These are phyloP conservation scores for Geotrichum restrictum DNA, from an alignment of 1,139 yeast species.

Conservation along the genomic window DNA sequence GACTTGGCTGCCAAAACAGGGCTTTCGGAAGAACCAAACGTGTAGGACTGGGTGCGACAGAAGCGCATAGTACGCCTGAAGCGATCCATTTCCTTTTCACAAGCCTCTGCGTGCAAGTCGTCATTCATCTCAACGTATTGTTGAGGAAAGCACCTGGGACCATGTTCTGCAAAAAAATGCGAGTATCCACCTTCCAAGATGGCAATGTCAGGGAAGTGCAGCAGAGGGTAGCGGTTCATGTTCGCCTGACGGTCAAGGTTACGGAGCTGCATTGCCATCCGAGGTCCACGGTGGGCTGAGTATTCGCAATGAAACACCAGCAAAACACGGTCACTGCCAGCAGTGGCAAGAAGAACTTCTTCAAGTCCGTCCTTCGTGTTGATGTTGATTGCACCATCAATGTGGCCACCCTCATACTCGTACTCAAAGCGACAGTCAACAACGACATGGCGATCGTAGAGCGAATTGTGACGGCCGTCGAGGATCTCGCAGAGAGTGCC, in stretches of 20 bases:
- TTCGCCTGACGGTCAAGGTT: constrained; percentile 75
- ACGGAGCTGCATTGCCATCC: constrained; percentile 82
- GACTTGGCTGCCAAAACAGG: constrained; percentile 7
- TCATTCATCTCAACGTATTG: constrained; percentile 88
- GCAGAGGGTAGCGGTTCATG: constrained; percentile 68
- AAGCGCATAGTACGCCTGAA: constrained; percentile 46
- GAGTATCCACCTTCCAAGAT: constrained; percentile 90
- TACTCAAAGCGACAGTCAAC: constrained; percentile 91
- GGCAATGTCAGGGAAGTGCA: constrained; percentile 82
- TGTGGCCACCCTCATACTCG: constrained; percentile 91
- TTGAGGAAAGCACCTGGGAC: constrained; percentile 62
- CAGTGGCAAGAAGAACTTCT: constrained; percentile 34
- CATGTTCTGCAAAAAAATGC: constrained; percentile 58
- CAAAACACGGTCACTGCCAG: constrained; percentile 42
- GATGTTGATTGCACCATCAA: constrained; percentile 73
- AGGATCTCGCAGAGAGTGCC: constrained; percentile 61
- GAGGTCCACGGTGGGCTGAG: constrained; percentile 86
- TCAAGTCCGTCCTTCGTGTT: constrained; percentile 68
- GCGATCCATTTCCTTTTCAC: constrained; percentile 69
- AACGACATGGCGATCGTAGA: constrained; percentile 58
- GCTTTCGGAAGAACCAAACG: not conserved
- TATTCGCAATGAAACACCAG: constrained; percentile 92
- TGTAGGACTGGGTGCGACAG: constrained; percentile 16
- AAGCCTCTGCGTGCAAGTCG: constrained; percentile 55
- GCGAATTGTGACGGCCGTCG: constrained; percentile 50